Evolutionary conservation across 148 eudicot genomes (phyloP), one percentile per base, ranked within the genome.

Genomic region (Bassia scoparia): DNA sequence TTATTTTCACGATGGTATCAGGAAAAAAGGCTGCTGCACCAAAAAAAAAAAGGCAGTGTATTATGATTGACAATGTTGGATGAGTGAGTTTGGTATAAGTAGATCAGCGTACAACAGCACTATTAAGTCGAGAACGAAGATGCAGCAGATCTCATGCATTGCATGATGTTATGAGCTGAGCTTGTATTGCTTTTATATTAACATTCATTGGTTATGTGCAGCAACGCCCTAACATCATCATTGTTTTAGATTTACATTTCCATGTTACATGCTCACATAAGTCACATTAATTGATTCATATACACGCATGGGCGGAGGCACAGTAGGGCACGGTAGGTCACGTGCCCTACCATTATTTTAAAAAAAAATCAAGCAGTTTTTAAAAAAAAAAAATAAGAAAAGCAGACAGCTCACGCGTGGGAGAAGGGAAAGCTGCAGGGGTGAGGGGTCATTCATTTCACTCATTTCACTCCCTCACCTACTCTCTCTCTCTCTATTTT

Each of bases 1-100:
- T n/a, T n/a, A n/a, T n/a, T n/a, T n/a, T n/a, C n/a, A n/a, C n/a
- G n/a, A n/a, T n/a, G n/a, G n/a, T n/a, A n/a, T n/a, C n/a, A n/a
- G n/a, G n/a, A n/a, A 43, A 35, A 75, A 76, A 76, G 74, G 69
- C 61, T 76, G 68, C 33, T 61, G 17, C 43, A 30, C 49, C n/a
- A n/a, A n/a, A 60, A 18, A 49, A 1, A 37, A 61, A 35, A 76
- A 41, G 68, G 69, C 69, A 61, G 46, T 8, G 9, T 0, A 41
- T 2, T 50, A 61, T 69, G 13, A 69, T 76, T 69, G 43, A 69
- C 35, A 68, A 35, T 61, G 55, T 41, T 38, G 30, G 70, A 74
- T 54, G 53, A n/a, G 15, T 21, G 23, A 60, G 46, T 41, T 1
- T 8, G 46, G 12, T 41, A n/a, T n/a, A 41, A 14, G 46, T 41